phyloP scores from a whole-genome alignment of 768 basidiomycete species.

The Leccinum broughii region DNA sequence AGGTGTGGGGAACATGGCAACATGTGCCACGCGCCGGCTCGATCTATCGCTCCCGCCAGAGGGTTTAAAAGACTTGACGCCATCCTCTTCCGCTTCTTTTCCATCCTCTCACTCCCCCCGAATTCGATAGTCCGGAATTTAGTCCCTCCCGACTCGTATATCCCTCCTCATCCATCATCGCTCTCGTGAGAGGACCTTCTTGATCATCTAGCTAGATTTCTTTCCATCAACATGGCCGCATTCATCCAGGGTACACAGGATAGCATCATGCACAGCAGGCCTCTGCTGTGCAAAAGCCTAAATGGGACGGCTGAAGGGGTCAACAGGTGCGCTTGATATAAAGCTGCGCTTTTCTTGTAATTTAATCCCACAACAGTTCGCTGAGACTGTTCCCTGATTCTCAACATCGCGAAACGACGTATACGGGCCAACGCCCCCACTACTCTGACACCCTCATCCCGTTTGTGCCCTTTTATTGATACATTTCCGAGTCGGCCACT shows the following conservation, averaged over 20 bases:
- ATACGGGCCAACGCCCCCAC: constrained; percentile 1
- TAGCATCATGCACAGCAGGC: constrained; percentile 23
- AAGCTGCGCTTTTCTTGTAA: constrained; percentile 3
- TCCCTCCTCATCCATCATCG: neutral
- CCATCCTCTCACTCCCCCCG: neutral
- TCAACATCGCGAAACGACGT: constrained; percentile 1
- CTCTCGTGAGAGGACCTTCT: neutral
- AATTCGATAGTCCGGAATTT: neutral
- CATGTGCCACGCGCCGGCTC: constrained; percentile 17
- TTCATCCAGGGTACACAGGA: constrained; percentile 10
- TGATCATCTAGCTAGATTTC: neutral
- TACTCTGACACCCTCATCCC: neutral
- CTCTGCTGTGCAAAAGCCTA: constrained; percentile 18
- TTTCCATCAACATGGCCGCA: neutral
- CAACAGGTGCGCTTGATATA: constrained; percentile 21
- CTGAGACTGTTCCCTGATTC: neutral
- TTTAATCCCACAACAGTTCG: constrained; percentile 14
- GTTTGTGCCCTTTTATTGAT: constrained; percentile 12
- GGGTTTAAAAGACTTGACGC: constrained; percentile 9
- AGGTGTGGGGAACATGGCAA: constrained; percentile 13
- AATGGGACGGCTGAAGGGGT: constrained; percentile 2
- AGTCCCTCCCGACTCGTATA: neutral
- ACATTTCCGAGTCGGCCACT: neutral
- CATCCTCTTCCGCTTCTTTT: neutral
- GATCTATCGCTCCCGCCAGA: neutral